Conservation (phyloP, 2,329 filamentous ascomycete genomes). For the Penicillium aurantiogriseum region DNA sequence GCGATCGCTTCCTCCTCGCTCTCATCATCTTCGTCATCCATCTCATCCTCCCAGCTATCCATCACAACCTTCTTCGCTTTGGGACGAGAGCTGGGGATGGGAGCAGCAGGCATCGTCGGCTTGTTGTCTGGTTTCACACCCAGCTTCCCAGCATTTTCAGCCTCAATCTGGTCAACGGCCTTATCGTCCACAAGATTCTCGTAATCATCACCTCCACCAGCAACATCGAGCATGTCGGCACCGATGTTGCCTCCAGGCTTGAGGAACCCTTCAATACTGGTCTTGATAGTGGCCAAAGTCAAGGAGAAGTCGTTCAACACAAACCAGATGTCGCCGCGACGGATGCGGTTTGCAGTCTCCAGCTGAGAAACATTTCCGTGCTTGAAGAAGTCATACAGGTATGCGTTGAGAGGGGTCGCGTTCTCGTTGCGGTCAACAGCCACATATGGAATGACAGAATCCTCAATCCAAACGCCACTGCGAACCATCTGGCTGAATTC, state of each 20-base stretch:
- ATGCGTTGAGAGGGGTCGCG: slow-evolving; percentile 43
- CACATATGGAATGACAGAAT: slow-evolving; percentile 69
- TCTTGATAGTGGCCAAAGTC: slow-evolving; percentile 39
- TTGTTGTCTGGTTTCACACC: background rate
- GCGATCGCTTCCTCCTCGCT: background rate
- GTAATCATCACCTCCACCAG: slow-evolving; percentile 30
- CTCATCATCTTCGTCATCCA: slow-evolving; percentile 1
- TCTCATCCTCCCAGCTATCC: slow-evolving; percentile 28
- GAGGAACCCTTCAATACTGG: slow-evolving; percentile 34
- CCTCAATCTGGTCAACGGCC: slow-evolving; percentile 3
- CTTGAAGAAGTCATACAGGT: slow-evolving; percentile 72
- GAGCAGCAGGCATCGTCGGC: background rate
- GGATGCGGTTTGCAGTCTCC: slow-evolving; percentile 64
- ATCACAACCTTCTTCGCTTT: slow-evolving; percentile 1
- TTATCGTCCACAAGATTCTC: slow-evolving; percentile 23
- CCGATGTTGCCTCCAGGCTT: slow-evolving; percentile 15
- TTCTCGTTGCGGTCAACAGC: slow-evolving; percentile 58
- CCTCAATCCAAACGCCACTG: slow-evolving; percentile 70
- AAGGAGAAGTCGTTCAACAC: slow-evolving; percentile 65
- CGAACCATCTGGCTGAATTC: slow-evolving; percentile 67
- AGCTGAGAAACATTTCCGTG: slow-evolving; percentile 65
- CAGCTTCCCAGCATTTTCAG: background rate
- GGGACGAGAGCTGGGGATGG: background rate
- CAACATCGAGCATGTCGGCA: slow-evolving; percentile 25
- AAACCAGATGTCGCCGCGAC: slow-evolving; percentile 69